These are phyloP conservation scores for Gentiana macrophylla DNA, from an alignment of 257 asterid species.

Conservation along the genomic window DNA sequence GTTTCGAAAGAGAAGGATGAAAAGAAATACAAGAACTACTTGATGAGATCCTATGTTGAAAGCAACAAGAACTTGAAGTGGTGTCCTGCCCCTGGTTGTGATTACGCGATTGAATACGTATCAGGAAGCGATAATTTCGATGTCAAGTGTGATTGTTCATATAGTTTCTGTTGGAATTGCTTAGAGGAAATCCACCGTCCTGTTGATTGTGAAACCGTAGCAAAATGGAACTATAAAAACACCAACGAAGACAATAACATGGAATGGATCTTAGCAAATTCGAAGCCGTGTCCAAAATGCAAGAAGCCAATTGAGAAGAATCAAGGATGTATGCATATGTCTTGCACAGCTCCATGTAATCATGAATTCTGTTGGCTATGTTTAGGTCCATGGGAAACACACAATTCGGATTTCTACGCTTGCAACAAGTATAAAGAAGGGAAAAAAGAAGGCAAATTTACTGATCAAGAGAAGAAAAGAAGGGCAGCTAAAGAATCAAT, in stretches of 20 bases:
- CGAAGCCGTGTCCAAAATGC: background rate
- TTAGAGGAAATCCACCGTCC: background rate
- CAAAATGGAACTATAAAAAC: background rate
- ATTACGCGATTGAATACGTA: background rate
- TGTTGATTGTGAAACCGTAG: background rate
- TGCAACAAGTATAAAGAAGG: background rate
- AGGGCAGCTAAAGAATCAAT: background rate
- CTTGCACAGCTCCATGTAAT: background rate
- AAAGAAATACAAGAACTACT: background rate
- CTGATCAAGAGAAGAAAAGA: background rate
- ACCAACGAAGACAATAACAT: background rate
- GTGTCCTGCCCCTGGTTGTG: constrained; percentile 45
- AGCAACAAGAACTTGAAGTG: constrained; percentile 40
- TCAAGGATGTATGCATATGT: constrained; percentile 3
- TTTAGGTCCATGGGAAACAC: background rate
- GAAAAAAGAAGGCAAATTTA: background rate
- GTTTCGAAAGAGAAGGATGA: background rate
- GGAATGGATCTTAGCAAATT: background rate
- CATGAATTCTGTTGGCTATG: background rate
- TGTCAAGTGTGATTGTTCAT: background rate
- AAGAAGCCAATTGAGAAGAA: constrained; percentile 1
- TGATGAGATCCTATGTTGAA: constrained; percentile 2
- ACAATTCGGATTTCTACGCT: background rate
- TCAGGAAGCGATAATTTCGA: background rate
- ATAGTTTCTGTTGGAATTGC: background rate